Conservation (phyloP, 108 stramenopile species). For the Pinguiococcus pyrenoidosus region DNA sequence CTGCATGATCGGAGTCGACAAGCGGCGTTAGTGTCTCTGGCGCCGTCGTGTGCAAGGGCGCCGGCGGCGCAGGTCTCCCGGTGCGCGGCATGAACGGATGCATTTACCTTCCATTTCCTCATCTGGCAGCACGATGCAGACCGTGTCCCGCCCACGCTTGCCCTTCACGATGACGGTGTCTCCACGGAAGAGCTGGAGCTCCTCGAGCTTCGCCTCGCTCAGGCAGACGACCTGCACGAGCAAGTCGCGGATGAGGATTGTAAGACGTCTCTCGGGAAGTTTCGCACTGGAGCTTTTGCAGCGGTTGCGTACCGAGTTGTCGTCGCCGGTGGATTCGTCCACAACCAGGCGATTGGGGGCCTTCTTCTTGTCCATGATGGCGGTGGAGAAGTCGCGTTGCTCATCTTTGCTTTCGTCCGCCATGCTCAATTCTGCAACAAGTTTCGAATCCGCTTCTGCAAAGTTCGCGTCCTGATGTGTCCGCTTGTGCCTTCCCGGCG, state of each 20-base stretch:
- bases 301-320: conserved; percentile 70
- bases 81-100: too few species aligned
- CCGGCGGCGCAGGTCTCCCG: too few species aligned
- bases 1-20: too few species aligned
- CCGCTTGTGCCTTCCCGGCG: too few species aligned
- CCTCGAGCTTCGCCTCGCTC: conserved; percentile 77
- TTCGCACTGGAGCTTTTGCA: neutral
- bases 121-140: conserved; percentile 94
- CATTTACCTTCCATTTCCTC: conserved; percentile 91
- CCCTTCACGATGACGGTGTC: conserved; percentile 98
- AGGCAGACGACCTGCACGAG: neutral
- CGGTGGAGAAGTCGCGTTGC: conserved; percentile 15
- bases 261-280: neutral
- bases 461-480: too few species aligned
- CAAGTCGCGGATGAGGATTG: neutral
- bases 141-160: conserved; percentile 94
- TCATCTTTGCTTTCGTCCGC: too few species aligned
- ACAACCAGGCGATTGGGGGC: conserved; percentile 97
- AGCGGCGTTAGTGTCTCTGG: too few species aligned
- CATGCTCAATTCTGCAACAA: too few species aligned
- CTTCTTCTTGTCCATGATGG: conserved; percentile 67
- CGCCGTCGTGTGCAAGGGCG: too few species aligned
- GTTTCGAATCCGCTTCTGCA: too few species aligned
- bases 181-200: conserved; percentile 93
- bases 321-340: conserved; percentile 97